Evolutionary conservation across 2,329 filamentous ascomycete genomes (phyloP).

Genomic region (Arachnomyces sp.): DNA sequence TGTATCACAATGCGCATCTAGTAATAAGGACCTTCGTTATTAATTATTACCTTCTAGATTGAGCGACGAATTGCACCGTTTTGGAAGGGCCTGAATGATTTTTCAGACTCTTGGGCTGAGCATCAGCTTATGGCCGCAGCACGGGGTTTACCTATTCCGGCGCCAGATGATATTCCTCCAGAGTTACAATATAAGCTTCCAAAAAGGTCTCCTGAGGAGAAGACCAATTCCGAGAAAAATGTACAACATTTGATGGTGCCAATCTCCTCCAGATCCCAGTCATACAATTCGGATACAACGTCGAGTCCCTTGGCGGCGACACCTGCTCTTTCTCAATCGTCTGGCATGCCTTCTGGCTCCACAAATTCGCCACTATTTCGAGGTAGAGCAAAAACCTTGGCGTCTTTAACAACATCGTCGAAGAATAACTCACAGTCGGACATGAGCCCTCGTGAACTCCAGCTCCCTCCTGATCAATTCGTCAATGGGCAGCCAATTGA

Average conservation of each 20-base stretch:
- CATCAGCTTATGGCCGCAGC: constrained; percentile 90
- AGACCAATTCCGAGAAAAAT: constrained; percentile 51
- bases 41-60: constrained; percentile 56
- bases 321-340: constrained; percentile 54
- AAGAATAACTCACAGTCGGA: constrained; percentile 67
- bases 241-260: constrained; percentile 71
- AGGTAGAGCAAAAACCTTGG: constrained; percentile 80
- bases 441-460: constrained; percentile 67
- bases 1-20: constrained; percentile 4
- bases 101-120: constrained; percentile 82
- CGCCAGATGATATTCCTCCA: constrained; percentile 72
- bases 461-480: constrained; percentile 71
- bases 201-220: constrained; percentile 38
- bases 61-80: constrained; percentile 89
- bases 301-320: constrained; percentile 42
- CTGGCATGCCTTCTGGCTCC: constrained; percentile 35
- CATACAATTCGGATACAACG: constrained; percentile 66
- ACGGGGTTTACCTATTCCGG: constrained; percentile 73
- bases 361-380: constrained; percentile 58
- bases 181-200: constrained; percentile 53
- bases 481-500: constrained; percentile 93
- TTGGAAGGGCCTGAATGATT: constrained; percentile 88
- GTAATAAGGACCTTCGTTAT: background rate
- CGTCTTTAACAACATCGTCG: constrained; percentile 69
- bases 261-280: constrained; percentile 68